Conservation (phyloP, 1,284 basidiomycete genomes). For the Limonomyces culmigenus region DNA sequence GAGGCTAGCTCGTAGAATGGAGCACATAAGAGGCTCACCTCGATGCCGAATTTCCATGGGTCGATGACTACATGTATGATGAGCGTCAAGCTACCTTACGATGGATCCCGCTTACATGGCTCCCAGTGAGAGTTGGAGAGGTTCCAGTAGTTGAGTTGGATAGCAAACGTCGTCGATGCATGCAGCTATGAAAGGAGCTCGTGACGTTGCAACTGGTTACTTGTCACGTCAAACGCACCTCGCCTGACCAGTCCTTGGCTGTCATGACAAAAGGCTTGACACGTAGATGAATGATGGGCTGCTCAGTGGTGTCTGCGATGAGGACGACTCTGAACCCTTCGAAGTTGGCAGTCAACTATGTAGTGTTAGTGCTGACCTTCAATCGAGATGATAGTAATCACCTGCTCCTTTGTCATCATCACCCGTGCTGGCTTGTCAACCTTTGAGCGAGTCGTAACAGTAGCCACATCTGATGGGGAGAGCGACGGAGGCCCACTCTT, state of each 20-base stretch:
- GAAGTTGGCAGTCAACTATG: slow-evolving; percentile 63
- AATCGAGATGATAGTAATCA: slow-evolving; percentile 11
- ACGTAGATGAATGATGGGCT: slow-evolving; percentile 84
- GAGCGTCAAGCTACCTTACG: too few species aligned
- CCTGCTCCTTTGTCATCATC: slow-evolving; percentile 69
- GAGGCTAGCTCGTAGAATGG: not conserved
- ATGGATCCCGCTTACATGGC: slow-evolving; percentile 68
- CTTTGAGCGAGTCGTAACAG: slow-evolving; percentile 5
- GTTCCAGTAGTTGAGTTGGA: slow-evolving; percentile 93
- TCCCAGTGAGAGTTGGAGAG: slow-evolving; percentile 98
- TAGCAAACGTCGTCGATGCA: slow-evolving; percentile 65
- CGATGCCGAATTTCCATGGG: slow-evolving; percentile 82
- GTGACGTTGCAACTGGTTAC: too few species aligned
- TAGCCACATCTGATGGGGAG: not conserved
- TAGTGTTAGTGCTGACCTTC: not conserved
- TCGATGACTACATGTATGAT: slow-evolving; percentile 56
- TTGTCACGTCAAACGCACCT: slow-evolving; percentile 32
- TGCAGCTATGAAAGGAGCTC: slow-evolving; percentile 56
- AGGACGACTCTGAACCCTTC: slow-evolving; percentile 89
- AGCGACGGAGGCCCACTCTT: too few species aligned
- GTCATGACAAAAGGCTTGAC: slow-evolving; percentile 75
- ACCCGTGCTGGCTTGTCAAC: slow-evolving; percentile 33
- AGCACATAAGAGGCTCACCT: slow-evolving; percentile 24
- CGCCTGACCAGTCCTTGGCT: slow-evolving; percentile 88
- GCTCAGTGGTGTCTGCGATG: slow-evolving; percentile 90